Conservation (phyloP, 2,329 filamentous ascomycete genomes). For the Alternaria longipes region DNA sequence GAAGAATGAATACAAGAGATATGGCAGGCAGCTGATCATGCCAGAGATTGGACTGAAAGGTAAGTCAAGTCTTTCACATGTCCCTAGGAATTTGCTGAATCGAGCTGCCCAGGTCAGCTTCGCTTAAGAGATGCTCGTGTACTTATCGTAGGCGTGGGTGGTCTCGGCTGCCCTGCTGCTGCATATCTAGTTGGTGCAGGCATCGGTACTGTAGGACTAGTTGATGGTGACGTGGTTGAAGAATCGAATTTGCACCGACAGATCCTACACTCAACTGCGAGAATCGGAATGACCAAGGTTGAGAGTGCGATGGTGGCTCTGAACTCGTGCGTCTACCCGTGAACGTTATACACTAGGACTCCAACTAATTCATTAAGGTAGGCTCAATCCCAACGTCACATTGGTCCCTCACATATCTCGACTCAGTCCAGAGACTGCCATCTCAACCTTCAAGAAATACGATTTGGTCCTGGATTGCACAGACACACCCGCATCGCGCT, state of each 20-base stretch:
- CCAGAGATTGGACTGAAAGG: conserved; percentile 80
- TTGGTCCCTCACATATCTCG: conserved; percentile 71
- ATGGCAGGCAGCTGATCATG: conserved; percentile 90
- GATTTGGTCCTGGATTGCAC: conserved; percentile 94
- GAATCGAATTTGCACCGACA: conserved; percentile 92
- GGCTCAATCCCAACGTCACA: conserved; percentile 75
- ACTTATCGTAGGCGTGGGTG: conserved; percentile 86
- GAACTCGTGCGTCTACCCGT: conserved; percentile 51
- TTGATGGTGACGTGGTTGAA: conserved; percentile 90
- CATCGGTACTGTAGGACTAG: conserved; percentile 80
- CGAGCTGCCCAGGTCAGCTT: conserved; percentile 70
- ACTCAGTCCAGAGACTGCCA: conserved; percentile 74
- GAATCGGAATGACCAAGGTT: conserved; percentile 80
- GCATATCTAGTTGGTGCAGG: conserved; percentile 93
- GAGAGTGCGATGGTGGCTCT: conserved; percentile 68
- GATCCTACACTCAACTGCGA: conserved; percentile 77
- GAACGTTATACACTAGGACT: background rate
- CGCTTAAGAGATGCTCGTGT: conserved; percentile 74
- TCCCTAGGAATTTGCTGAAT: background rate
- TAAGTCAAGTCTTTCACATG: conserved; percentile 44
- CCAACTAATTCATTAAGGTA: conserved; percentile 45
- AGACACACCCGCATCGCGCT: conserved; percentile 89
- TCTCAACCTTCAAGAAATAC: conserved; percentile 72
- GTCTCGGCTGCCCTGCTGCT: conserved; percentile 89
- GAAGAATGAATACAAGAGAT: conserved; percentile 80